Base-by-base conservation (phyloP, 352 stramenopile genomes). In the Phytophthora niederhauseri region DNA sequence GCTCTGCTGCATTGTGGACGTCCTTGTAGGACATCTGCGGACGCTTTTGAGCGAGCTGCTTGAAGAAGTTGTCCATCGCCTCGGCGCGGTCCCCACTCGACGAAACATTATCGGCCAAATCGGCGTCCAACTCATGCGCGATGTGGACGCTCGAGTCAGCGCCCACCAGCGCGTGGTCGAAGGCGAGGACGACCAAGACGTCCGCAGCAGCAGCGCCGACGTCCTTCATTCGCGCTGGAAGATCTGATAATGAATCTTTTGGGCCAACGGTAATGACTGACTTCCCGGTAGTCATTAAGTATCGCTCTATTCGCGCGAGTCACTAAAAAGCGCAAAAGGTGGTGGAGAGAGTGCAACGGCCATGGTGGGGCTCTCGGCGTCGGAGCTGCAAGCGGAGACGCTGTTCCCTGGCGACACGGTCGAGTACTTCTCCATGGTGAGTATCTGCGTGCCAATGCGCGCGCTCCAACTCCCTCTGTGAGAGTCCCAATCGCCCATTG, bases 361-460 rank as follows among this genome's bases (percentile, higher is more conserved):
- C 43, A 73, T 74, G 57, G 77, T 77, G 30, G 69, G 74, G 56
- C 82, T 93, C 31, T 78, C 83, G 45, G 78, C 78, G 20, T 81
- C 75, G 49, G 80, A 93, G 63, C 77, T 93, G 3, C 67, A 65
- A 22, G 62, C 66, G 3, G 85, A 93, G 76, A 80, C 66, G 71
- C 81, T 93, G 49, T 89, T 80, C 36, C 72, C 85, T 12, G 85
- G 85, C 38, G 85, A 93, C 72, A 92, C 81, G 5, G 77, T 93
- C 64, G 85, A 93, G 65, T 93, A 93, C 73, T 93, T 77, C 68
- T 92, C 83, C 30, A 92, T 93, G 82, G 75, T 85, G 30, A 26
- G 62, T 30, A 41, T 1, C 20, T 50, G 4, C 15, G 20, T 46
- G 20, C 14, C 41, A 59, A 62, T 60, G 52, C 26, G 1, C 14